Percentiles rank a stretch among this genome's conserved stretches.
Evolutionary conservation across 1,139 yeast species (phyloP).

Genomic region (Debaryomycetaceae sp.): DNA sequence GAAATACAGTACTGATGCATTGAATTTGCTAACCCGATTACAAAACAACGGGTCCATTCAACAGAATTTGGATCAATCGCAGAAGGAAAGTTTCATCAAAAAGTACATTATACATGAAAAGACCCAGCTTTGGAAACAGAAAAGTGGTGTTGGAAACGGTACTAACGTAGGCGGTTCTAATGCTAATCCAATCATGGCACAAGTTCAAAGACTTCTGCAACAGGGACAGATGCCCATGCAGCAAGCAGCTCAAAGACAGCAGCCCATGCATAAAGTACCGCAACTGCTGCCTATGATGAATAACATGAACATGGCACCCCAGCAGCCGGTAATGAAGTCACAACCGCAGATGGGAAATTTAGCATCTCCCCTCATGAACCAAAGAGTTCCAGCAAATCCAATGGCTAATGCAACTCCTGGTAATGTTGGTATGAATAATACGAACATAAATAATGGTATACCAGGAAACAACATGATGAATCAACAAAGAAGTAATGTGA

Average conservation of each 20-base stretch:
- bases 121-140: constrained; percentile 39
- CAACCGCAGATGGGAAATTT: constrained; percentile 15
- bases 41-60: constrained; percentile 40
- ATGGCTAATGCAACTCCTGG: constrained; percentile 9
- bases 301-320: constrained; percentile 13
- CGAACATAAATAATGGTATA: neutral
- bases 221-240: neutral
- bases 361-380: constrained; percentile 22
- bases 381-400: constrained; percentile 11
- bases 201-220: constrained; percentile 3
- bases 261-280: constrained; percentile 6
- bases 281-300: constrained; percentile 23
- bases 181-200: neutral
- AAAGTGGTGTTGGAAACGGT: constrained; percentile 20
- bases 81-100: constrained; percentile 38
- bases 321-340: constrained; percentile 18
- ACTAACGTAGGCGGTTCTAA: constrained; percentile 5
- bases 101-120: constrained; percentile 43
- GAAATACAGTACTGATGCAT: constrained; percentile 41
- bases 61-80: constrained; percentile 29
- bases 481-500: neutral
- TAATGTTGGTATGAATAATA: neutral
- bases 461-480: neutral
- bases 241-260: constrained; percentile 5
- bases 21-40: constrained; percentile 33